phyloP scores from a whole-genome alignment of 768 basidiomycete species.

The Trametes meyenii region DNA sequence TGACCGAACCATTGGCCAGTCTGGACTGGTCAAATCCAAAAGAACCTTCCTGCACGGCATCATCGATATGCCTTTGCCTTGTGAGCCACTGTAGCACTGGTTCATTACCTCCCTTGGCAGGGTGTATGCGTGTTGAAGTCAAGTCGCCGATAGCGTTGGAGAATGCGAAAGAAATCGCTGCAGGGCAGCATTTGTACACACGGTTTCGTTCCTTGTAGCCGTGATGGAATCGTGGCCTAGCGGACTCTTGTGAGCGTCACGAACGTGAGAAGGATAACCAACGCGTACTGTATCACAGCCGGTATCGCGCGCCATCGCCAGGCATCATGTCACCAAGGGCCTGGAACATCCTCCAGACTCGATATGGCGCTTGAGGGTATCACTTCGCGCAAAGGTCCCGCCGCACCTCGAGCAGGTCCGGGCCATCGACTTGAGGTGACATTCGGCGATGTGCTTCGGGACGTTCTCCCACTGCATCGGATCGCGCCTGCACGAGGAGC shows the following conservation, averaged over 20 bases:
- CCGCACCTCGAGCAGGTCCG: conserved; percentile 12
- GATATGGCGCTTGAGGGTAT: conserved; percentile 22
- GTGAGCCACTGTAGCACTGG: too few relatives aligned
- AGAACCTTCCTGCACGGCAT: too few relatives aligned
- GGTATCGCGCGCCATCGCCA: background rate
- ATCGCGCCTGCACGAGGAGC: conserved; percentile 11
- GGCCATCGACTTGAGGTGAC: conserved; percentile 20
- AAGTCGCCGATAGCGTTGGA: background rate
- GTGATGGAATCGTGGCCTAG: too few relatives aligned
- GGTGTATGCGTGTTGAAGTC: background rate
- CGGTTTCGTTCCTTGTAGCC: too few relatives aligned
- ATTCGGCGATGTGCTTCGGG: conserved; percentile 25
- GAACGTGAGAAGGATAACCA: background rate
- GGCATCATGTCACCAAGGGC: background rate
- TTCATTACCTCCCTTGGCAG: background rate
- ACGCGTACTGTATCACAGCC: background rate
- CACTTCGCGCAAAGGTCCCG: conserved; percentile 18
- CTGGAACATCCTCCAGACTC: background rate
- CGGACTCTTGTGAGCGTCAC: too few relatives aligned
- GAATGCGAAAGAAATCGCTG: too few relatives aligned
- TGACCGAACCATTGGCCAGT: too few relatives aligned
- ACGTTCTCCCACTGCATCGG: conserved; percentile 25
- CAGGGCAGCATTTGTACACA: too few relatives aligned
- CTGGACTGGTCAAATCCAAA: too few relatives aligned
- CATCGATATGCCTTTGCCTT: too few relatives aligned